Evolutionary conservation across 345 rosid genomes (phyloP), one percentile per base, ranked within the genome.

Genomic region (Gynandropsis gynandra): DNA sequence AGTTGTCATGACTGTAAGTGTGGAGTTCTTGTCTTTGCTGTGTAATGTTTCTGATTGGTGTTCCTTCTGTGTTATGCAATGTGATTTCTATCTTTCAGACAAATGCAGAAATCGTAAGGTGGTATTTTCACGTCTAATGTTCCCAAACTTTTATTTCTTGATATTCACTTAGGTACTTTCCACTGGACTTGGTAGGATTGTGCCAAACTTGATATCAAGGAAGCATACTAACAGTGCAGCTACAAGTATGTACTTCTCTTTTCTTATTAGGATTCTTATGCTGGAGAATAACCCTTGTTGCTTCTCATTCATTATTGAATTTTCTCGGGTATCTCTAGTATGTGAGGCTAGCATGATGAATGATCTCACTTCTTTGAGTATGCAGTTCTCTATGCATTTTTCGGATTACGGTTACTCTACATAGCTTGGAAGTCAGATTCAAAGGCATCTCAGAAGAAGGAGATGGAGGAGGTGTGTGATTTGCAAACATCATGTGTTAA

Each of bases 181-280:
- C 49, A 93, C 99, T 65, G 99, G 99, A 76, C 80, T 93, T 29
- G 99, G 99, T 54, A 83, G 99, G 75, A 88, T 93, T 51, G 97
- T 93, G 47, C 99, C 99, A 1, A 93, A 93, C 71, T 73, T 93
- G 83, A 93, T 93, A 61, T 93, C 99, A 24, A 85, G 99, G 66
- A 93, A 93, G 79, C 97, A 93, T 69, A 93, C 97, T 34, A 93
- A 93, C 57, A 88, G 90, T 49, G 98, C 98, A 9, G 98, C 98
- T 58, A 92, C 98, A 62, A 86, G 98, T 92, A 65, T 46, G 36
- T 50, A 9, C 19, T 27, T 10, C 14, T 39, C 39, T 13, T n/a
- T 16, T 59, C 45, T 17, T 4, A 19, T 33, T 29, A 2, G 5
- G 29, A 24, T 24, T 24, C 29, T 2, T 24, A 5, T 5, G 5